A percentile compares a stretch with the other conserved stretches of the same genome.
Evolutionary conservation across 2,329 filamentous ascomycete genomes (phyloP).

Genomic region (Bertia moriformis): DNA sequence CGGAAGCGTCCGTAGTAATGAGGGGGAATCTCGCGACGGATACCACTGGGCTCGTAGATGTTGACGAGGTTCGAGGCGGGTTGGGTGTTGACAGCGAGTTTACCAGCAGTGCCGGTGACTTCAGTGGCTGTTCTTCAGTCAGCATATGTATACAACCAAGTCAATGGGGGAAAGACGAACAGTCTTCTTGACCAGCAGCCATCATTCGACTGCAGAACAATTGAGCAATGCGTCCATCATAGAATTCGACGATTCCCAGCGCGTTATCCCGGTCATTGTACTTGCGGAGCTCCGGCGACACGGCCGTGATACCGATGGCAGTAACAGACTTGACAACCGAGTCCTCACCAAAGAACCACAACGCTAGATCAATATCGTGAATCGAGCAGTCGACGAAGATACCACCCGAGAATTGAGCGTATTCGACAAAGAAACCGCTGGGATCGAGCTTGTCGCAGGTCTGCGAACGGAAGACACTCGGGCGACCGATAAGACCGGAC

Average conservation of each 20-base stretch:
- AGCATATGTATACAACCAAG: too few species aligned
- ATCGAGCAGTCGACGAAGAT: slow-evolving; percentile 27
- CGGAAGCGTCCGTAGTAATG: slow-evolving; percentile 11
- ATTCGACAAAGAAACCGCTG: slow-evolving; percentile 23
- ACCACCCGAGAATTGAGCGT: slow-evolving; percentile 21
- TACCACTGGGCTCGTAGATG: slow-evolving; percentile 8
- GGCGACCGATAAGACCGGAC: slow-evolving; percentile 18
- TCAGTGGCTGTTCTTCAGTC: slow-evolving; percentile 24
- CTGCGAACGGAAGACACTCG: slow-evolving; percentile 23
- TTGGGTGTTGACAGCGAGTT: slow-evolving; percentile 16
- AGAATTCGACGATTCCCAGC: slow-evolving; percentile 26
- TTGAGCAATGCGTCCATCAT: slow-evolving; percentile 24
- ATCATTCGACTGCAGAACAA: slow-evolving; percentile 25
- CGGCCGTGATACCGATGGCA: slow-evolving; percentile 15
- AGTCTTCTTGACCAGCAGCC: slow-evolving; percentile 23
- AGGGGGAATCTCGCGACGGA: slow-evolving; percentile 8
- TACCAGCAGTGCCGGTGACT: slow-evolving; percentile 22
- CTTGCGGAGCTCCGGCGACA: slow-evolving; percentile 14
- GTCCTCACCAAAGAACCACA: slow-evolving; percentile 18
- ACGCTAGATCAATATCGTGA: slow-evolving; percentile 22
- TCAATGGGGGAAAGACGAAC: too few species aligned
- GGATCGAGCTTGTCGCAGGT: slow-evolving; percentile 21
- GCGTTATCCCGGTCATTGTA: slow-evolving; percentile 23
- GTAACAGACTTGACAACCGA: slow-evolving; percentile 14
- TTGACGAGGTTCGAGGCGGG: slow-evolving; percentile 11